Conservation (phyloP, 1,284 basidiomycete species). For the Apiotrichum montevideense region DNA sequence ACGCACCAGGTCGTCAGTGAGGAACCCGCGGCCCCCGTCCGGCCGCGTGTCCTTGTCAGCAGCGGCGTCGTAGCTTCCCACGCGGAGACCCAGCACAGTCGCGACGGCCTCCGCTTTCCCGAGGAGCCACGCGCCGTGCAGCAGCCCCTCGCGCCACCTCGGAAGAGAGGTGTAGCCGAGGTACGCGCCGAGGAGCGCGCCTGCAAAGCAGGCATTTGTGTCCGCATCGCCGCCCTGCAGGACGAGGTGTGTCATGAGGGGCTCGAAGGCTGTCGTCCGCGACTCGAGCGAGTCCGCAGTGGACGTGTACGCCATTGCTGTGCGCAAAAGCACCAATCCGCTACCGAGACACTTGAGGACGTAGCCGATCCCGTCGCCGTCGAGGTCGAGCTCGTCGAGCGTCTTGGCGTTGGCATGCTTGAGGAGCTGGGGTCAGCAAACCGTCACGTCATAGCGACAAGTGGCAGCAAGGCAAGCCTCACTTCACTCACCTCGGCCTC, state of each 20-base stretch:
- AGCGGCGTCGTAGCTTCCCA: conserved; percentile 2
- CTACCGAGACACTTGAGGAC: conserved; percentile 13
- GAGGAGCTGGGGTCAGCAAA: conserved; percentile 4
- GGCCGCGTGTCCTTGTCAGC: conserved; percentile 3
- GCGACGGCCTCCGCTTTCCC: conserved; percentile 5
- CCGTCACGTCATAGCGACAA: too few relatives aligned
- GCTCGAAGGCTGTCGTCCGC: conserved; percentile 3
- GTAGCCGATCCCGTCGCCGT: conserved; percentile 13
- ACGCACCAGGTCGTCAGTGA: conserved; percentile 1
- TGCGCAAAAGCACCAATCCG: conserved; percentile 6
- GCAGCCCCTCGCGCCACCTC: conserved; percentile 8
- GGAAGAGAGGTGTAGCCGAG: conserved; percentile 8
- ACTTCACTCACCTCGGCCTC: conserved; percentile 3
- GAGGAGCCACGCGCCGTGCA: conserved; percentile 6
- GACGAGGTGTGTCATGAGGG: conserved; percentile 11
- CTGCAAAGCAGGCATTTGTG: conserved; percentile 15
- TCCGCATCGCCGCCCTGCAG: conserved; percentile 14
- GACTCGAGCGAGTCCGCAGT: neutral
- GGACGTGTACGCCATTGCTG: neutral
- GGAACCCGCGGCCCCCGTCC: conserved; percentile 9
- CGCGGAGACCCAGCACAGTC: conserved; percentile 1
- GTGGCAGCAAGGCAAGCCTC: too few relatives aligned
- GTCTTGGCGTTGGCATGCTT: neutral
- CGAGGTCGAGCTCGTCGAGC: conserved; percentile 8
- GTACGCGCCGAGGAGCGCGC: conserved; percentile 15